A percentile compares a stretch with the other conserved stretches of the same genome.
Evolutionary conservation across 306 rosid species (phyloP).

Genomic region (Notholithocarpus densiflorus): DNA sequence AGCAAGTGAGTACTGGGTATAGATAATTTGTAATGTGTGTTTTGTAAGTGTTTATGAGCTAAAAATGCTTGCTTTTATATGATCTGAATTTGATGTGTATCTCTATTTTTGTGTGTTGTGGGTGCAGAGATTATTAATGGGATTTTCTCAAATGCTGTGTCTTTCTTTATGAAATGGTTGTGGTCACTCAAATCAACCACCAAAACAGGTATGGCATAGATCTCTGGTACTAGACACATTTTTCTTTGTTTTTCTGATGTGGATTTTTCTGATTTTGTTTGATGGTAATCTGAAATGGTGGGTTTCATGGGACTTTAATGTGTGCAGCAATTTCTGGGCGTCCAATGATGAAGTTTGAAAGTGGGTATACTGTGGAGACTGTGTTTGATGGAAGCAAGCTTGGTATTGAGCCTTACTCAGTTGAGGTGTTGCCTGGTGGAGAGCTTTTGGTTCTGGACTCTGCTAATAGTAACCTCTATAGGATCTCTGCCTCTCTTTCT

Average conservation of each 20-base stretch:
- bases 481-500: slow-evolving; percentile 84
- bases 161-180: slow-evolving; percentile 64
- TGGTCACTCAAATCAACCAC: slow-evolving; percentile 79
- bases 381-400: slow-evolving; percentile 98
- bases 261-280: neutral
- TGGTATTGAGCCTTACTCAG: slow-evolving; percentile 87
- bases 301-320: neutral
- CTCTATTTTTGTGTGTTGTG: slow-evolving; percentile 10
- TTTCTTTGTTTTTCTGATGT: neutral
- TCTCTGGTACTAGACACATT: slow-evolving; percentile 28
- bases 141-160: slow-evolving; percentile 62
- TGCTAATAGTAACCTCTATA: slow-evolving; percentile 69
- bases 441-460: slow-evolving; percentile 91
- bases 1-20: slow-evolving; percentile 55
- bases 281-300: slow-evolving; percentile 19
- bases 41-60: neutral
- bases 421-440: slow-evolving; percentile 74
- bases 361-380: slow-evolving; percentile 88
- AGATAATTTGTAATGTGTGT: neutral
- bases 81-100: slow-evolving; percentile 19
- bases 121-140: slow-evolving; percentile 62
- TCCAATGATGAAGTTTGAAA: slow-evolving; percentile 87
- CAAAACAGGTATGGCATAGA: slow-evolving; percentile 74
- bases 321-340: slow-evolving; percentile 61
- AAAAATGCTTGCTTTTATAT: slow-evolving; percentile 2